phyloP scores from a whole-genome alignment of 108 stramenopile genomes.

The Cyclotella choctawhatcheeana region DNA sequence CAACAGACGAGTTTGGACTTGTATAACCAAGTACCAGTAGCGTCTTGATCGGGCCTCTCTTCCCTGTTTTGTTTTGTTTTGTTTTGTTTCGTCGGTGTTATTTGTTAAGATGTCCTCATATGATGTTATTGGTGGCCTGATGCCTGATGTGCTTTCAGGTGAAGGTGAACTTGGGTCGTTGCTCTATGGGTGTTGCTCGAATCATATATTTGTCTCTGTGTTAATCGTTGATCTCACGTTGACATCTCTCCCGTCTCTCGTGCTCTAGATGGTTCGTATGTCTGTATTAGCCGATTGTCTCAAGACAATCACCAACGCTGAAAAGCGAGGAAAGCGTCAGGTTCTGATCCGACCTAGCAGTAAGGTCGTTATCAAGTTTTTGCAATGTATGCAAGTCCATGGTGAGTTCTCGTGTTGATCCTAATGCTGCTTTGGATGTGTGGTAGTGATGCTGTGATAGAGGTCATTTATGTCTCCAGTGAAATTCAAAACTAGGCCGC shows the following conservation, averaged over 20 bases:
- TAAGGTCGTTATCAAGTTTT: slow-evolving; percentile 99
- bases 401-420: no score
- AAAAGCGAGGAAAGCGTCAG: slow-evolving; percentile 99
- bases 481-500: no score
- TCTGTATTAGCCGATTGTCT: slow-evolving; percentile 99
- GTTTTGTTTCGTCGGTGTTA: background rate
- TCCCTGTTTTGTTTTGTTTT: background rate
- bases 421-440: no score
- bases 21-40: slow-evolving; percentile 33
- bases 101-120: no score
- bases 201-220: background rate
- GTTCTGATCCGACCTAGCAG: slow-evolving; percentile 98
- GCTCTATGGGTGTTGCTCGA: background rate
- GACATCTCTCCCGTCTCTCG: background rate
- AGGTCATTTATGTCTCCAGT: no score
- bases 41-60: slow-evolving; percentile 3
- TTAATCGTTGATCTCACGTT: background rate
- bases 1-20: slow-evolving; percentile 37
- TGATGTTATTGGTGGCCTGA: no score
- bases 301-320: slow-evolving; percentile 99
- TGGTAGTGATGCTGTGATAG: no score
- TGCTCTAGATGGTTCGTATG: slow-evolving; percentile 99
- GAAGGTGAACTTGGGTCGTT: no score
- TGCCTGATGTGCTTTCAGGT: no score
- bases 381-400: slow-evolving; percentile 99